Conservation (phyloP, 1,284 basidiomycete species). For the Tilletia indica region DNA sequence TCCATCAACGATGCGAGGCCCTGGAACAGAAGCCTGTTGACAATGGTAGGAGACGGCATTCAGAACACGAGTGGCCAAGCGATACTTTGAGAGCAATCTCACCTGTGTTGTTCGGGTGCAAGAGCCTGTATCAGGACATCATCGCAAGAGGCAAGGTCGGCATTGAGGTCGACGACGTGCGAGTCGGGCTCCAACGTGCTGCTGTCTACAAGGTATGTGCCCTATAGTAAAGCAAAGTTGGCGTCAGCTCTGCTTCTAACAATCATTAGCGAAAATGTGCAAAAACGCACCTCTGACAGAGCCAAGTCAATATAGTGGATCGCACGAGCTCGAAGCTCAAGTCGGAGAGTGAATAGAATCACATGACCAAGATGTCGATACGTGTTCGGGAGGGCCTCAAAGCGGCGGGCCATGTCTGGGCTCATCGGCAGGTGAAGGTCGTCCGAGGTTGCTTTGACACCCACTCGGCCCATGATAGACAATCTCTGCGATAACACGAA, state of each 20-base stretch:
- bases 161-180: slow-evolving; percentile 82
- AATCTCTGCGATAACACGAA: not conserved
- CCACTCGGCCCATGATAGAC: not conserved
- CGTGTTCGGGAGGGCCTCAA: slow-evolving; percentile 78
- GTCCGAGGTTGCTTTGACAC: slow-evolving; percentile 21
- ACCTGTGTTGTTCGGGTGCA: slow-evolving; percentile 25
- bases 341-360: slow-evolving; percentile 81
- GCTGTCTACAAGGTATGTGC: slow-evolving; percentile 61
- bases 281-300: slow-evolving; percentile 57
- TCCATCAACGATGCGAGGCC: slow-evolving; percentile 86
- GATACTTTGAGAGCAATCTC: not conserved
- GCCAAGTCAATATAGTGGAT: slow-evolving; percentile 79
- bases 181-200: slow-evolving; percentile 87
- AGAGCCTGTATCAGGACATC: slow-evolving; percentile 59
- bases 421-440: slow-evolving; percentile 39
- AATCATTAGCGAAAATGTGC: not conserved
- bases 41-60: too few relatives aligned
- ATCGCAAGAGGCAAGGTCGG: slow-evolving; percentile 74
- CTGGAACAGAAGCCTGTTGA: slow-evolving; percentile 73
- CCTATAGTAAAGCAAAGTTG: slow-evolving; percentile 59
- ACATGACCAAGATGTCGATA: slow-evolving; percentile 83
- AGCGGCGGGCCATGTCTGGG: slow-evolving; percentile 30
- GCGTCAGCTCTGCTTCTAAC: not conserved
- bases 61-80: too few relatives aligned
- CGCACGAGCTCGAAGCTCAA: slow-evolving; percentile 81